Conservation (phyloP, 2,329 filamentous ascomycete genomes). For the Anthostomella pinea region DNA sequence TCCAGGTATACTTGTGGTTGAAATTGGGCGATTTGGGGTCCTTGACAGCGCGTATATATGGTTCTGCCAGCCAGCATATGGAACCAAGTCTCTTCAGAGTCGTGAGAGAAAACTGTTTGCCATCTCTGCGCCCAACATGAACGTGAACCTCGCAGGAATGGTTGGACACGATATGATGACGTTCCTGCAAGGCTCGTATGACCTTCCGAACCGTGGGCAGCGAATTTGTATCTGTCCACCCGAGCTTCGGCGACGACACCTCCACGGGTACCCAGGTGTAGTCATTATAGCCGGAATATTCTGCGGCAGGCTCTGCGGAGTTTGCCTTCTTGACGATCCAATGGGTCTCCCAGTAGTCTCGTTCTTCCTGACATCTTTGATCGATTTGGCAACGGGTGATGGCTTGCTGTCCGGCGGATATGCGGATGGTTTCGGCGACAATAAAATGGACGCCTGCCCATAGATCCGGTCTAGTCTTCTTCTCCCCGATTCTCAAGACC, state of each 20-base stretch:
- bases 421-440: conserved; percentile 25
- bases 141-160: conserved; percentile 39
- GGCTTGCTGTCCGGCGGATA: conserved; percentile 21
- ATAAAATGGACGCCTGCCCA: conserved; percentile 21
- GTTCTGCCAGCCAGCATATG: conserved; percentile 37
- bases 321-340: conserved; percentile 42
- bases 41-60: conserved; percentile 34
- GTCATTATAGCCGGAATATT: conserved; percentile 22
- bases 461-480: conserved; percentile 3
- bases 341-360: conserved; percentile 34
- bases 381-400: conserved; percentile 28
- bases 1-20: conserved; percentile 37
- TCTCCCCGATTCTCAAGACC: conserved; percentile 1
- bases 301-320: conserved; percentile 33
- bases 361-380: conserved; percentile 20
- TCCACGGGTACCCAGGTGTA: conserved; percentile 36
- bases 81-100: conserved; percentile 35
- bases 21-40: conserved; percentile 38
- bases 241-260: conserved; percentile 36
- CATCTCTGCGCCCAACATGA: conserved; percentile 37
- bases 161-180: conserved; percentile 32
- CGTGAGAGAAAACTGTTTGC: conserved; percentile 28
- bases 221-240: conserved; percentile 22
- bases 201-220: conserved; percentile 22
- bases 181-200: conserved; percentile 20